Evolutionary conservation across 2,329 filamentous ascomycete species (phyloP).

Genomic region (Chalaropsis thielavioides): DNA sequence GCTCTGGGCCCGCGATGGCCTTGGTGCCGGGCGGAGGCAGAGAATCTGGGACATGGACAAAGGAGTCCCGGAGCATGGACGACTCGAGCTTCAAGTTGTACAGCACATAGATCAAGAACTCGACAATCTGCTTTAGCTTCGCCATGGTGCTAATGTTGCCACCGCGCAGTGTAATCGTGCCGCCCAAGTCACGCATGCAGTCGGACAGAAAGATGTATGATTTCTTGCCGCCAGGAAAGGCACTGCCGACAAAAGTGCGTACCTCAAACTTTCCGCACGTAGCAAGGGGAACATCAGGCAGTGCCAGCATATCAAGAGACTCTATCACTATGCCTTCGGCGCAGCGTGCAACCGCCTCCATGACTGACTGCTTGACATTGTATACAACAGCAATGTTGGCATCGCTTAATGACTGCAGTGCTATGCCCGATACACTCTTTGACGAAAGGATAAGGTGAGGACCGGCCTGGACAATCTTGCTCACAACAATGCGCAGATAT

Average conservation of each 20-base stretch:
- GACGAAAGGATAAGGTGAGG: constrained; percentile 85
- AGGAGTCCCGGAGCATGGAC: constrained; percentile 84
- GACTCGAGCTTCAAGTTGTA: constrained; percentile 96
- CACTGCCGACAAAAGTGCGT: constrained; percentile 79
- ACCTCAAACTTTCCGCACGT: constrained; percentile 81
- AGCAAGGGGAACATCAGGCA: constrained; percentile 58
- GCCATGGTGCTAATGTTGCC: constrained; percentile 55
- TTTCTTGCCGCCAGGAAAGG: constrained; percentile 62
- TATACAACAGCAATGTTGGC: constrained; percentile 86
- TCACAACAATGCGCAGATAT: constrained; percentile 80
- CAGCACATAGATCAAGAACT: constrained; percentile 98
- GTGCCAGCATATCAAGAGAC: constrained; percentile 80
- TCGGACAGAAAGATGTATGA: constrained; percentile 93
- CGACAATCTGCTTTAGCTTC: constrained; percentile 81
- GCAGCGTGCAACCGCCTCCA: constrained; percentile 86
- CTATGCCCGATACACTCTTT: constrained; percentile 81
- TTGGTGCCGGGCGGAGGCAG: constrained; percentile 23
- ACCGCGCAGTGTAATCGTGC: constrained; percentile 83
- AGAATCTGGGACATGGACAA: constrained; percentile 61
- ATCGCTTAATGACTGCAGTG: constrained; percentile 73
- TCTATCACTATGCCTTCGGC: constrained; percentile 86
- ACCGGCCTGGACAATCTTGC: constrained; percentile 70
- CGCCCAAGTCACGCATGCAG: constrained; percentile 77
- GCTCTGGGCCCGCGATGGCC: background rate
- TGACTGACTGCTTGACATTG: constrained; percentile 91